phyloP scores from a whole-genome alignment of 345 rosid genomes.

The Boechera divaricarpa region DNA sequence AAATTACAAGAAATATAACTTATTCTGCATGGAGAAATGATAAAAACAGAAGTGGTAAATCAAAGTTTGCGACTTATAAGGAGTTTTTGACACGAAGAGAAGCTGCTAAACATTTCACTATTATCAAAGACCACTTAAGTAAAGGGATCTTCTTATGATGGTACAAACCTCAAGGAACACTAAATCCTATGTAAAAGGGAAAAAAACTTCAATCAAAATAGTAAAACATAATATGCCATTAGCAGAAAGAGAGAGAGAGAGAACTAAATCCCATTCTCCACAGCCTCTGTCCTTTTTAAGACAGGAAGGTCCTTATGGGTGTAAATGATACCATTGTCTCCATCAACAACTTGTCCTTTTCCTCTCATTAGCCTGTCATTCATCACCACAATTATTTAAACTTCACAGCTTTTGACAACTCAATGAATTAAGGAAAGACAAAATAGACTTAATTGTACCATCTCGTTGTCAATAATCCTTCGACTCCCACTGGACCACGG shows the following conservation, averaged over 20 bases:
- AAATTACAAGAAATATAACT: neutral
- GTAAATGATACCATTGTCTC: slow-evolving; percentile 78
- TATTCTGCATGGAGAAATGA: neutral
- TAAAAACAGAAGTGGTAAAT: neutral
- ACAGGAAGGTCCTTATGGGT: slow-evolving; percentile 68
- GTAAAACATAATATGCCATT: slow-evolving; percentile 25
- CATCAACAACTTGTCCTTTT: slow-evolving; percentile 89
- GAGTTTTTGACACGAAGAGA: slow-evolving; percentile 14
- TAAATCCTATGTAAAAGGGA: slow-evolving; percentile 11
- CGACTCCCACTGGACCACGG: slow-evolving; percentile 99
- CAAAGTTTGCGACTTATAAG: neutral
- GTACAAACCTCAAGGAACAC: slow-evolving; percentile 37
- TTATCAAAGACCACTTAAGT: slow-evolving; percentile 34
- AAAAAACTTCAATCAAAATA: slow-evolving; percentile 20
- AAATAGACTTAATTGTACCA: slow-evolving; percentile 57
- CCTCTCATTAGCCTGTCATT: slow-evolving; percentile 90
- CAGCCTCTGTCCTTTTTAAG: slow-evolving; percentile 33
- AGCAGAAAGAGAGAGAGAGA: slow-evolving; percentile 12
- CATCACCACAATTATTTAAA: slow-evolving; percentile 28
- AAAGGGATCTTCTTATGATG: slow-evolving; percentile 22
- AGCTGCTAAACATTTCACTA: slow-evolving; percentile 38
- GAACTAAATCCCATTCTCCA: slow-evolving; percentile 38
- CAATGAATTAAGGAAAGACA: slow-evolving; percentile 15
- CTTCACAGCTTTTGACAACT: neutral
- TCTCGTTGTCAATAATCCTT: slow-evolving; percentile 91